Evolutionary conservation across 352 stramenopile genomes (phyloP).

Genomic region (Phytophthora tentaculata): DNA sequence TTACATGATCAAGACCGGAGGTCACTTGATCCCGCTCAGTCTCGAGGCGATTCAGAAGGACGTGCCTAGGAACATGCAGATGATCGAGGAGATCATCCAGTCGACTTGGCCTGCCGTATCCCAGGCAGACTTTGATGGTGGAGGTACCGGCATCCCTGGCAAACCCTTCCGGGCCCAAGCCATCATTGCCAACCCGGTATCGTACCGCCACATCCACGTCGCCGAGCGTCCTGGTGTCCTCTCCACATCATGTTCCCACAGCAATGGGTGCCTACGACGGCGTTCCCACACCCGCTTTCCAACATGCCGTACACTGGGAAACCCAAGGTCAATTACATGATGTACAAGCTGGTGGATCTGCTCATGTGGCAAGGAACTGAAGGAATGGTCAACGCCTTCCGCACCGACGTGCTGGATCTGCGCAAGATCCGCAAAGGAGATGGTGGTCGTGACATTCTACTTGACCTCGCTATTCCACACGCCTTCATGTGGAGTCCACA

Average conservation of each 20-base stretch:
- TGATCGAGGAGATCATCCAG: conserved; percentile 86
- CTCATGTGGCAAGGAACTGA: conserved; percentile 29
- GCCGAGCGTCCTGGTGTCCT: conserved; percentile 87
- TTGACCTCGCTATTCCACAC: conserved; percentile 23
- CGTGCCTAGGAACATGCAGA: conserved; percentile 79
- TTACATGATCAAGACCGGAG: conserved; percentile 66
- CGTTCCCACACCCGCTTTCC: conserved; percentile 25
- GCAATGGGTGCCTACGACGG: conserved; percentile 27
- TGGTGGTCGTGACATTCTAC: conserved; percentile 11
- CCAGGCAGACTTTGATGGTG: conserved; percentile 63
- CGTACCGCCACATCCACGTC: conserved; percentile 91
- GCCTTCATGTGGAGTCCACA: conserved; percentile 30
- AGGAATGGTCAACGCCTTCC: conserved; percentile 28
- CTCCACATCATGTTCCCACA: conserved; percentile 87
- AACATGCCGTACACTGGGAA: conserved; percentile 29
- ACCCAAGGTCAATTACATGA: conserved; percentile 22
- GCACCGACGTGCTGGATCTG: conserved; percentile 26
- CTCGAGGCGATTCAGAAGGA: conserved; percentile 46
- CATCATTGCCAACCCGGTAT: conserved; percentile 93
- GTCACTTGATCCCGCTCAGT: conserved; percentile 60
- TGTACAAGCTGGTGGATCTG: conserved; percentile 32
- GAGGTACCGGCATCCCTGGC: conserved; percentile 21
- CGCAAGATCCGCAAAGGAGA: conserved; percentile 26
- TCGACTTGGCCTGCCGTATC: conserved; percentile 87
- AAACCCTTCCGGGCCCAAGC: conserved; percentile 81